phyloP scores from a whole-genome alignment of 1,284 basidiomycete species.

The Athelia psychrophila region DNA sequence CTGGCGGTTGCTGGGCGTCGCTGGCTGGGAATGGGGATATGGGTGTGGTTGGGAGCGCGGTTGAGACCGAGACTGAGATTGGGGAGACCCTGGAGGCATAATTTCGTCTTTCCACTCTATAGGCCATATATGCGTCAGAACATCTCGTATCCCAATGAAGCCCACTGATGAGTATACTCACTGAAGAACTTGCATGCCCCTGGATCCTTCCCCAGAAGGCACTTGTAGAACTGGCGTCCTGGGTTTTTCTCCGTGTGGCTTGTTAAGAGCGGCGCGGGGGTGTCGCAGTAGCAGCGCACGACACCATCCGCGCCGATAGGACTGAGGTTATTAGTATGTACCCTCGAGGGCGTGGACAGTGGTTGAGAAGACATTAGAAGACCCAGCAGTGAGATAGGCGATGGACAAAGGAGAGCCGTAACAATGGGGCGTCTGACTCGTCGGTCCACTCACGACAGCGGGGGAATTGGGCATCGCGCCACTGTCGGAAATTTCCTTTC shows the following conservation, averaged over 20 bases:
- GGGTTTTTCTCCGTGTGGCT: conserved; percentile 27
- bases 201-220: conserved; percentile 13
- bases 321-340: conserved; percentile 3
- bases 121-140: not conserved
- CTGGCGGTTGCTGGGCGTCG: no score
- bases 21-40: no score
- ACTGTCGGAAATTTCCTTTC: no score
- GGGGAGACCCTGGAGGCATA: conserved; percentile 12
- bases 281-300: conserved; percentile 26
- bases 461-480: conserved; percentile 12
- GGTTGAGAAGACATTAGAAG: no score
- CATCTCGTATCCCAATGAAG: not conserved
- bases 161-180: no score
- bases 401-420: no score
- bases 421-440: no score
- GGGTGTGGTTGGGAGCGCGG: conserved; percentile 3
- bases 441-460: no score
- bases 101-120: conserved; percentile 37
- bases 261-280: conserved; percentile 17
- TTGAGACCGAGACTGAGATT: not conserved
- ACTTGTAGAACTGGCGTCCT: conserved; percentile 31
- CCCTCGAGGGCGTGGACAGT: no score
- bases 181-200: conserved; percentile 33
- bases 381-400: no score
- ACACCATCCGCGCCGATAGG: conserved; percentile 21